Conservation (phyloP, 1,284 basidiomycete species). For the Pseudozyma pruni region DNA sequence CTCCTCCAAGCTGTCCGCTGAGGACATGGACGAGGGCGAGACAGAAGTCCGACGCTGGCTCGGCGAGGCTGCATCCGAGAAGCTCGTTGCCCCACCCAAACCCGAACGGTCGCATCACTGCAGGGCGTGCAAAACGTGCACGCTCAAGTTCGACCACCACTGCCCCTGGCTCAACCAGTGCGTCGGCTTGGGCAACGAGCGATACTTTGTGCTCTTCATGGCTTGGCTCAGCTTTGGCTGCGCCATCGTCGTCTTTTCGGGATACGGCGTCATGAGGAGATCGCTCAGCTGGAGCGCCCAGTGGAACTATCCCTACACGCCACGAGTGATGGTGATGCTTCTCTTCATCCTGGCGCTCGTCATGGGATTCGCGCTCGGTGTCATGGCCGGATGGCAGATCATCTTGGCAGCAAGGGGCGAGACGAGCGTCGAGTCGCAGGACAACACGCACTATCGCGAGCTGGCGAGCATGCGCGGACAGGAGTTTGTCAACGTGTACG, state of each 20-base stretch:
- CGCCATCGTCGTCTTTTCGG: constrained; percentile 43
- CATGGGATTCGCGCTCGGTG: constrained; percentile 78
- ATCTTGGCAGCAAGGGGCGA: constrained; percentile 81
- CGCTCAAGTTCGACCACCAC: constrained; percentile 79
- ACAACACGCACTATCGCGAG: constrained; percentile 80
- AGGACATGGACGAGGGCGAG: constrained; percentile 57
- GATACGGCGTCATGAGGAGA: constrained; percentile 25
- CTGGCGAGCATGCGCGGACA: constrained; percentile 76
- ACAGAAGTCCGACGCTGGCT: constrained; percentile 61
- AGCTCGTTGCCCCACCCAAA: constrained; percentile 71
- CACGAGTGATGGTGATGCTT: constrained; percentile 76
- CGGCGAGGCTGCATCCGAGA: constrained; percentile 49
- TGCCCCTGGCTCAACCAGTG: constrained; percentile 93
- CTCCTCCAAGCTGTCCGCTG: constrained; percentile 30
- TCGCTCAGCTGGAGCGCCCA: constrained; percentile 20
- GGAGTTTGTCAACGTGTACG: constrained; percentile 86
- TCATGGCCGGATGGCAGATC: constrained; percentile 85
- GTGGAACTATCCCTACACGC: constrained; percentile 76
- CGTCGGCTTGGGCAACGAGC: constrained; percentile 90
- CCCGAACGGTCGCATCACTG: constrained; percentile 96
- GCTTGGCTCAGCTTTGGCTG: constrained; percentile 68
- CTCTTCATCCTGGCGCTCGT: constrained; percentile 77
- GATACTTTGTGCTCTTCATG: constrained; percentile 96
- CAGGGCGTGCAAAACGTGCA: constrained; percentile 87
- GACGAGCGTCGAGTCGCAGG: constrained; percentile 89